A percentile compares a stretch with the other conserved stretches of the same genome.
Evolutionary conservation across 352 stramenopile genomes (phyloP).

Genomic region (Elongisporangium undulatum): DNA sequence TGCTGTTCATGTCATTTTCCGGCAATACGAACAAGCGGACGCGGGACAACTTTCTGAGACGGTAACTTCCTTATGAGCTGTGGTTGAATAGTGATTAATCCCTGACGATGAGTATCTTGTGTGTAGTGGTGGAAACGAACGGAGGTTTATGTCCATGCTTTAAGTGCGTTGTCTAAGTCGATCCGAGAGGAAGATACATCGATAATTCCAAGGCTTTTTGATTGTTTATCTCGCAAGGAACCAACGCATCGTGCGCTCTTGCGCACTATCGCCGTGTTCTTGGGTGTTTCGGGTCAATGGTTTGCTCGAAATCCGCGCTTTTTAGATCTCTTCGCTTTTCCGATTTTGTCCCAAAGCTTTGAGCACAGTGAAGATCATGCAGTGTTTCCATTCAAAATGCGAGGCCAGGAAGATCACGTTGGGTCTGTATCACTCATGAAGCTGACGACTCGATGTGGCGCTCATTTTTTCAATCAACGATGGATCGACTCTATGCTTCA

Average conservation of each 20-base stretch:
- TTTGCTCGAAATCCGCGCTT: slow-evolving; percentile 63
- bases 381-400: slow-evolving; percentile 37
- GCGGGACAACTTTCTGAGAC: slow-evolving; percentile 27
- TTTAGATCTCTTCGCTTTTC: slow-evolving; percentile 50
- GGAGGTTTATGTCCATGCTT: slow-evolving; percentile 79
- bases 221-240: slow-evolving; percentile 63
- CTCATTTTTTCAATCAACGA: slow-evolving; percentile 52
- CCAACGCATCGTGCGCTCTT: slow-evolving; percentile 51
- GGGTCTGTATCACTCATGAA: slow-evolving; percentile 69
- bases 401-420: slow-evolving; percentile 56
- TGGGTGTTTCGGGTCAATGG: slow-evolving; percentile 68
- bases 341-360: slow-evolving; percentile 70
- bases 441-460: slow-evolving; percentile 55
- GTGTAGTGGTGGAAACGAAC: slow-evolving; percentile 68
- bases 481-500: slow-evolving; percentile 73
- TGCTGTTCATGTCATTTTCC: slow-evolving; percentile 65
- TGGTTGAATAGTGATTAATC: background rate
- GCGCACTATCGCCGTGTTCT: slow-evolving; percentile 64
- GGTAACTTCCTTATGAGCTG: slow-evolving; percentile 1
- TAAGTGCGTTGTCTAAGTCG: slow-evolving; percentile 80
- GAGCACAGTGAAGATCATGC: slow-evolving; percentile 31
- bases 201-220: slow-evolving; percentile 67
- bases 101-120: slow-evolving; percentile 4
- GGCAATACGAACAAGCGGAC: slow-evolving; percentile 59
- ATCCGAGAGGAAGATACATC: slow-evolving; percentile 74